Evolutionary conservation across 495 filamentous ascomycete species (phyloP).

Genomic region (Xylaria intraflava): DNA sequence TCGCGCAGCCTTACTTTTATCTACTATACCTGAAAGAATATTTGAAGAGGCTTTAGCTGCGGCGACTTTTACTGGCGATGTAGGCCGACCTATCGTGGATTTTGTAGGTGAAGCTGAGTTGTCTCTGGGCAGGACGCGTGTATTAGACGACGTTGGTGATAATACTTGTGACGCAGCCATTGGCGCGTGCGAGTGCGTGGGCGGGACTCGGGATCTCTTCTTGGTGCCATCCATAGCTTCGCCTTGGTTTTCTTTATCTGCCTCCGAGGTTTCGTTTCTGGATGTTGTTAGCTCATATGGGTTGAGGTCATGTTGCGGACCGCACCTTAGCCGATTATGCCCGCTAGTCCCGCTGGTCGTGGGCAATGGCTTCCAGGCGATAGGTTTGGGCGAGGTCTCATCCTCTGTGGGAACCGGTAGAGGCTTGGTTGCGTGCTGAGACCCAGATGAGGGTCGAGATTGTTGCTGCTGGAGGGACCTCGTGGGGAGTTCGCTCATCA

Average conservation of each 20-base stretch:
- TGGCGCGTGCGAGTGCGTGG: slow-evolving; percentile 13
- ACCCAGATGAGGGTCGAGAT: slow-evolving; percentile 16
- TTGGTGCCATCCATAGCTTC: slow-evolving; percentile 46
- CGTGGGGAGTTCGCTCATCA: slow-evolving; percentile 73
- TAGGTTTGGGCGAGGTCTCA: slow-evolving; percentile 17
- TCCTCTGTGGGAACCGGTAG: slow-evolving; percentile 25
- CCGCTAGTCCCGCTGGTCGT: slow-evolving; percentile 30
- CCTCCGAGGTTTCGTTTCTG: slow-evolving; percentile 58
- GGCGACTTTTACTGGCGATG: slow-evolving; percentile 39
- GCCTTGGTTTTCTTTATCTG: slow-evolving; percentile 73
- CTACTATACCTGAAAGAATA: slow-evolving; percentile 54
- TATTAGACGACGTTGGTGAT: slow-evolving; percentile 77
- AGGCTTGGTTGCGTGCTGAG: slow-evolving; percentile 21
- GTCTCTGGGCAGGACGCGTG: slow-evolving; percentile 50
- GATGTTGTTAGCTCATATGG: slow-evolving; percentile 12
- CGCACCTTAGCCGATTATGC: slow-evolving; percentile 60
- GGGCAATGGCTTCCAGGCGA: slow-evolving; percentile 24
- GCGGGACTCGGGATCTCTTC: slow-evolving; percentile 32
- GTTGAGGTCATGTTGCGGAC: slow-evolving; percentile 6
- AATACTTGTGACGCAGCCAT: slow-evolving; percentile 50
- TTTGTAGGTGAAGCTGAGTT: slow-evolving; percentile 34
- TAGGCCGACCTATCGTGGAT: slow-evolving; percentile 31
- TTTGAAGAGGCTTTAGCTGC: slow-evolving; percentile 28
- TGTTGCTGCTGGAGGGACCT: slow-evolving; percentile 24
- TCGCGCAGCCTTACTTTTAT: slow-evolving; percentile 44